Evolutionary conservation across 2,329 filamentous ascomycete genomes (phyloP), one percentile per base, ranked within the genome.

Genomic region (Ophiostoma sp.): DNA sequence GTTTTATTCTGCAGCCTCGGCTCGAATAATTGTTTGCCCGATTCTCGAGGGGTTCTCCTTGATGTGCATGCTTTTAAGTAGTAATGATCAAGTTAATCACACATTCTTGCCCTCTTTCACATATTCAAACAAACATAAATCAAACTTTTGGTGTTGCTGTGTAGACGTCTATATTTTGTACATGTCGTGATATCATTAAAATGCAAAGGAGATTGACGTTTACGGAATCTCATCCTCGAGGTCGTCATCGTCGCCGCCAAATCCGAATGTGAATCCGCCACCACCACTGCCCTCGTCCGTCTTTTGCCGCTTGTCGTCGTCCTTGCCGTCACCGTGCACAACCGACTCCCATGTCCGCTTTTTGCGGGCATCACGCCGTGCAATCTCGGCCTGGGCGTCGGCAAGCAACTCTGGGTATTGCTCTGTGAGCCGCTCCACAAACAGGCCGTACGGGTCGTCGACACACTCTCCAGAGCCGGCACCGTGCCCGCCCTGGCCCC

Each of bases 281-380:
- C 39, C 71, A 1, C 39, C 39, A 31, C 66, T n/a, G 12, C 66
- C 72, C 6, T 66, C 71, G 9, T 15, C 45, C 9, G 28, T 69
- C 39, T 68, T 72, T 33, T 76, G 77, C 78, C 55, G 76, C 68
- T 83, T 79, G 73, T 82, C 81, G 71, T 83, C 77, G 45, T 28
- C 71, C 9, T 55, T 31, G 31, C 28, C 33, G 11, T 19, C 76
- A 77, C 31, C 84, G 1, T 90, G 89, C 12, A 94, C 91, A 36
- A 94, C 87, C 73, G 91, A 87, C 79, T 97, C 93, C 95, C 95
- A 98, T 78, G 92, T 97, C 69, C 94, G 88, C 83, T 95, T 96
- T 80, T 88, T 93, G 3, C 87, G 87, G 70, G 85, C 85, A 25
- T 82, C 84, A 79, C 87, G 91, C 77, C 85, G 89, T 74, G 92